Base-by-base conservation (phyloP, 371 early-diverging fungal genomes). In the Batkoa obscura region DNA sequence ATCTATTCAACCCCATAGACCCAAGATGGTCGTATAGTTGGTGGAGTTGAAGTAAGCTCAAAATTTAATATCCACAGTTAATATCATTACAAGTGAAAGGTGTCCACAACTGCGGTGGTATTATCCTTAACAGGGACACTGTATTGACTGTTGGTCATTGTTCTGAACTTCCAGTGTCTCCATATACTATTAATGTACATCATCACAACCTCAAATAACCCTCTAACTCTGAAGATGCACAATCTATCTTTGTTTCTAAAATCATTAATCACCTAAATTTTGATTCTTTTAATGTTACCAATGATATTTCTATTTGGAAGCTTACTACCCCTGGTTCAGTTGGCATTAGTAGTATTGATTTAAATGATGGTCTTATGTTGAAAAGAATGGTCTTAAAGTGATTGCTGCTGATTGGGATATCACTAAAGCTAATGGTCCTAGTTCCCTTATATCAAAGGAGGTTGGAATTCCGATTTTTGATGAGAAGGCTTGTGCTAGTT, bases 21-120 rank as follows among this genome's bases (percentile, higher is more conserved):
- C n/a, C n/a, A n/a, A n/a, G n/a, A n/a, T n/a, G 45, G 17, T 23
- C 4, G 56, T n/a, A 55, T 55, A n/a, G 43, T 55, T 46, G 56
- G 56, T 10, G 56, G 56, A 17, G 33, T 31, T 15, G 56, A 55
- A 36, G 56, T 55, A 2, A 55, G n/a, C 34, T 46, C 56, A 10
- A 4, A 17, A 2, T 55, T 45, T 17, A 45, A 9, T 55, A 55
- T 23, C 33, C 43, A 12, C 34, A 15, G 33, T 36, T 55, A 34
- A 46, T 46, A 15, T 10, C 12, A n/a, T 17, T 51, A 13, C 39
- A 35, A 17, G 12, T 17, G 10, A 13, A 36, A 3, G 51, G 51
- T n/a, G 8, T 32, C 3, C 33, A 32, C 35, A 43, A 32, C 15
- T 55, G 56, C 35, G 46, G 43, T 33, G 56, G 56, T 6, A 46